Evolutionary conservation across 1,284 basidiomycete species (phyloP), one percentile per base, ranked within the genome.

Genomic region (Mycena sp.): DNA sequence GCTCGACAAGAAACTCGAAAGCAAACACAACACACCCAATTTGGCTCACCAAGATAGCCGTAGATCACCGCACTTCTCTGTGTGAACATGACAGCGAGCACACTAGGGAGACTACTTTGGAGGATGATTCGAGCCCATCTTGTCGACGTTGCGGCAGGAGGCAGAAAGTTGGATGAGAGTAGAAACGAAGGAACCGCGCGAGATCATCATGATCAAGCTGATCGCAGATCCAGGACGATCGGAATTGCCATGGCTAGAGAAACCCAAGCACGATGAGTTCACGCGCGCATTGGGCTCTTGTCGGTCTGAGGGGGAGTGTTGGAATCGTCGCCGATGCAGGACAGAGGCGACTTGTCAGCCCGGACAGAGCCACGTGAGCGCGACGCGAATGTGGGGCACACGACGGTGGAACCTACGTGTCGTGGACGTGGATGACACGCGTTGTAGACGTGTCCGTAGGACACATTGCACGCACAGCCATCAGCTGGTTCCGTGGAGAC

Each of bases 91-190:
- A 63, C 54, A 54, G 41, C 52, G 37, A 55, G 45, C 43, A 28
- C 6, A 35, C 37, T 30, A 55, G 43, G 43, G 28, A 55, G 38
- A 61, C 59, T n/a, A 52, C 55, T 14, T 61, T 44, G 59, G 65
- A 70, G 3, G 64, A 71, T 54, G 67, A 70, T 46, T 60, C 63
- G n/a, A n/a, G 35, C 59, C 67, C 4, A 67, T 70, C 37, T 32
- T 60, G 2, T 38, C 52, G 28, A 50, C 30, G 9, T 40, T 52
- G 11, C 26, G 32, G 29, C 6, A 38, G 30, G 59, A 61, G 9
- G 44, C 28, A 19, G 52, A 54, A 45, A 29, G n/a, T n/a, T n/a
- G 19, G 35, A 17, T 30, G 9, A 51, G 26, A 23, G 6, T 5
- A 11, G 59, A 55, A 44, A 40, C 55, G 1, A 29, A 43, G 29